These are phyloP conservation scores for Yarrowia yakushimensis DNA, from an alignment of 805 yeast species.

Conservation along the genomic window DNA sequence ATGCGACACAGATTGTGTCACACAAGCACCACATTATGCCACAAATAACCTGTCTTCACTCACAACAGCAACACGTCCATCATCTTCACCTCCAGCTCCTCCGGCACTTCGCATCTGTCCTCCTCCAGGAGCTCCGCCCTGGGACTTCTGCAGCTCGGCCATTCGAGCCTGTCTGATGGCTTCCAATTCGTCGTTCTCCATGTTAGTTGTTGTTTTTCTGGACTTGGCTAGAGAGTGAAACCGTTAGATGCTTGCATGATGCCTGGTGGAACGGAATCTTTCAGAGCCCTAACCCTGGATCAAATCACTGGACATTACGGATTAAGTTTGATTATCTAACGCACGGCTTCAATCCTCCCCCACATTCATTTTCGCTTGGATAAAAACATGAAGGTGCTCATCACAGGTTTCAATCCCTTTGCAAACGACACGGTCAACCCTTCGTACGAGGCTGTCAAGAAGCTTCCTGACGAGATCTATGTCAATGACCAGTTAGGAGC, in stretches of 20 bases:
- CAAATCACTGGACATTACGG: background rate
- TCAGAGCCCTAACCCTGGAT: background rate
- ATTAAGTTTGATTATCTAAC: background rate
- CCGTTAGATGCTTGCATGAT: background rate
- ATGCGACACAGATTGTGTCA: too few relatives aligned
- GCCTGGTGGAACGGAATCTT: background rate
- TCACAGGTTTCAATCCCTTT: slow-evolving; percentile 14
- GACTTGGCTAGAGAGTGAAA: too few relatives aligned
- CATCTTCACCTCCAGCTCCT: slow-evolving; percentile 37
- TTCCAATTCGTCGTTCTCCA: slow-evolving; percentile 84
- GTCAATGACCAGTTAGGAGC: background rate
- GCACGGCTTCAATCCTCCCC: slow-evolving; percentile 6
- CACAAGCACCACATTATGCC: too few relatives aligned
- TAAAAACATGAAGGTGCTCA: background rate
- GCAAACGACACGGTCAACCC: background rate
- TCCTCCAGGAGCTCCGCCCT: slow-evolving; percentile 27
- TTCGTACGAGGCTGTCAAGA: slow-evolving; percentile 21
- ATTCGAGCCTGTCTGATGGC: slow-evolving; percentile 93
- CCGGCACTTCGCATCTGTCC: slow-evolving; percentile 10
- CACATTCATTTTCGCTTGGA: background rate
- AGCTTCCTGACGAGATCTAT: background rate
- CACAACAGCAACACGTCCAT: slow-evolving; percentile 40
- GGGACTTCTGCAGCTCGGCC: slow-evolving; percentile 65
- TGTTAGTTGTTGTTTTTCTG: slow-evolving; percentile 33
- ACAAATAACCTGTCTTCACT: too few relatives aligned